Evolutionary conservation across 352 stramenopile genomes (phyloP), one percentile per base, ranked within the genome.

Genomic region (Globisporangium camurandrum): DNA sequence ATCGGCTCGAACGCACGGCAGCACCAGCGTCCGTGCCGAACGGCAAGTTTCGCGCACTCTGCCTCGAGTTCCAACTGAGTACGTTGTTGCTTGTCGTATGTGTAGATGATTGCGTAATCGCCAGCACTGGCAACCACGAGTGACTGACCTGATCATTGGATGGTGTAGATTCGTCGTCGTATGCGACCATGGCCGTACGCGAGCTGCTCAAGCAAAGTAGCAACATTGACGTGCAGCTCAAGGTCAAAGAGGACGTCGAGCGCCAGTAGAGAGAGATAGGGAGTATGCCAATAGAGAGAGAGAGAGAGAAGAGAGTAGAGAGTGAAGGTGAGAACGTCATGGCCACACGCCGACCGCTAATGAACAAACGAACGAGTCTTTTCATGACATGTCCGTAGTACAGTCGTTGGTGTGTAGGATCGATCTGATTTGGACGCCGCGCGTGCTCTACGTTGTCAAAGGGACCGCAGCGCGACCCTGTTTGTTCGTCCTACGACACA

Each of bases 141-240:
- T 43, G 16, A 24, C 36, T 41, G 5, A 14, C 8, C 30, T 8
- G 11, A 16, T 39, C 33, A 9, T 4, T 48, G 27, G 37, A 8
- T 36, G 14, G 19, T 14, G 4, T 24, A 80, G 75, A 74, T 49
- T 62, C 91, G 23, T 97, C 89, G 6, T 85, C 90, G 28, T 98
- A 99, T 73, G 96, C 96, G 19, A 98, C 91, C 11, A 97, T 98
- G 61, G 92, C 88, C 5, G 69, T 99, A 42, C 80, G 96, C 48
- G 96, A 99, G 60, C 61, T 99, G n/a, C 94, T 97, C 56, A 98
- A 98, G 66, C 81, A 86, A 60, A 96, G 63, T 65, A 97, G 64
- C 71, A 96, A 69, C 49, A 60, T 78, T 22, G 66, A 86, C 46
- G 76, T 86, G 28, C 55, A 61, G 28, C 40, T 17, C 39, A 61